phyloP scores from a whole-genome alignment of 345 rosid genomes.

The Eucalyptus regnans region DNA sequence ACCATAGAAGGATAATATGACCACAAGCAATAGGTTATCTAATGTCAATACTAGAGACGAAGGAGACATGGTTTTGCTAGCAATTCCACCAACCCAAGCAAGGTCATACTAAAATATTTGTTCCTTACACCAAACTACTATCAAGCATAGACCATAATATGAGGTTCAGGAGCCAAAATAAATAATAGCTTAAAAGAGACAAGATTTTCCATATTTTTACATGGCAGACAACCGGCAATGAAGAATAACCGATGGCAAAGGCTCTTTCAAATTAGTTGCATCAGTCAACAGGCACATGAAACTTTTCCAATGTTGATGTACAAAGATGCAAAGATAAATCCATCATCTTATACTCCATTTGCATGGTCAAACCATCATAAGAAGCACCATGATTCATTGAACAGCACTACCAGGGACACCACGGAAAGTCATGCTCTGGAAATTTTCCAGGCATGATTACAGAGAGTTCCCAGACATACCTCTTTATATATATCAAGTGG shows the following conservation, averaged over 20 bases:
- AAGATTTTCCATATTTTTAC: neutral
- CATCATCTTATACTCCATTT: neutral
- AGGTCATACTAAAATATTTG: neutral
- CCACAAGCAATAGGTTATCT: neutral
- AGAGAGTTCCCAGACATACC: slow-evolving; percentile 16
- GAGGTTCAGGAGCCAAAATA: neutral
- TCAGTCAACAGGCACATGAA: neutral
- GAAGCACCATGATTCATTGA: neutral
- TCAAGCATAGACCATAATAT: neutral
- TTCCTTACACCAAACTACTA: neutral
- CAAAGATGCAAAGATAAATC: neutral
- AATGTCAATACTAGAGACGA: neutral
- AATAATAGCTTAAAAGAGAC: neutral
- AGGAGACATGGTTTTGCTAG: neutral
- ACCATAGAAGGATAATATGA: neutral
- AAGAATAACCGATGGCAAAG: neutral
- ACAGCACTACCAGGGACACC: neutral
- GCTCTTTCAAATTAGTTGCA: neutral
- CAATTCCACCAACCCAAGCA: neutral
- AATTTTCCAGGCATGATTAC: neutral
- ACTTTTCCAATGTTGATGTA: neutral
- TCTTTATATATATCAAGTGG: slow-evolving; percentile 86
- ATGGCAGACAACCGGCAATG: neutral
- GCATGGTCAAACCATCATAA: neutral
- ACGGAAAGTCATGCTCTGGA: neutral